A percentile compares a stretch with the other conserved stretches of the same genome.
Conservation (phyloP, 2,329 filamentous ascomycete genomes). For the Fusarium sp. region DNA sequence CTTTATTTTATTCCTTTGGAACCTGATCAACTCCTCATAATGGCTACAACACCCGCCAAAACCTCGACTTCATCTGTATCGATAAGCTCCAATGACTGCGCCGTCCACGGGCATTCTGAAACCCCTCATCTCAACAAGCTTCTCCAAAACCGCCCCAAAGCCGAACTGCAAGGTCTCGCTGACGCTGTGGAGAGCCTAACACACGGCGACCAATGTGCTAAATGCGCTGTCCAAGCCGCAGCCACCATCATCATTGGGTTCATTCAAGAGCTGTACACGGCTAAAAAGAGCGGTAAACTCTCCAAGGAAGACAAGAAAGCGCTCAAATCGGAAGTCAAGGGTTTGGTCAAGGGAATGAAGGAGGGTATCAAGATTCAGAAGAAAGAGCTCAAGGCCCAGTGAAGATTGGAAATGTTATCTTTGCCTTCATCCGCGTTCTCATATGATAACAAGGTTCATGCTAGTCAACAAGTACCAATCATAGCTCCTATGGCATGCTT, state of each 20-base stretch:
- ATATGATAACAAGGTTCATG: neutral
- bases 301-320: constrained; percentile 31
- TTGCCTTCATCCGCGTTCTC: neutral
- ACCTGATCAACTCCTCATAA: neutral
- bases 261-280: constrained; percentile 12
- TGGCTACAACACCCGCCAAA: neutral
- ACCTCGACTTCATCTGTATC: neutral
- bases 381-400: neutral
- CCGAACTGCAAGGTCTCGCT: constrained; percentile 12
- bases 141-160: constrained; percentile 10
- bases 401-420: neutral
- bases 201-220: constrained; percentile 16
- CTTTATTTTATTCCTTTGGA: neutral
- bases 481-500: neutral
- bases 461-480: neutral
- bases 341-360: constrained; percentile 17
- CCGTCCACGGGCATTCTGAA: neutral
- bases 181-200: constrained; percentile 1
- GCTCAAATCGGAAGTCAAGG: constrained; percentile 28
- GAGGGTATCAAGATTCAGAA: constrained; percentile 4
- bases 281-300: constrained; percentile 26
- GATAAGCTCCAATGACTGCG: constrained; percentile 4
- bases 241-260: constrained; percentile 2
- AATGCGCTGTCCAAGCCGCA: constrained; percentile 19
- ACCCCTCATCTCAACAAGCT: constrained; percentile 25